Evolutionary conservation across 805 yeast species (phyloP).

Genomic region (Saccharomycopsis lassenensis): DNA sequence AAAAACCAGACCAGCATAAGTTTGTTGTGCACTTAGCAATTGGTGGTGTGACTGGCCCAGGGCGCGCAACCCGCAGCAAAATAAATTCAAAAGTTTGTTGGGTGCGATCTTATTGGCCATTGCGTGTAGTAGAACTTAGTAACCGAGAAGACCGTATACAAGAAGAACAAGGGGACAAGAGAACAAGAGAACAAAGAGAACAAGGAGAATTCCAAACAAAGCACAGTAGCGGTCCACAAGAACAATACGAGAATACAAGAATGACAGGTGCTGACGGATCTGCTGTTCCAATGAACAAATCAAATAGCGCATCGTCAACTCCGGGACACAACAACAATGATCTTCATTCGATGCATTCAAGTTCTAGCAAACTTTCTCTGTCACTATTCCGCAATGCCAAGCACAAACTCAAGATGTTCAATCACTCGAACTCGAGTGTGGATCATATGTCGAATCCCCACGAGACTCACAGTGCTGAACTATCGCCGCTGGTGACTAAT

Average conservation of each 20-base stretch:
- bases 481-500: conserved; percentile 9
- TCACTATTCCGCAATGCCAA: conserved; percentile 15
- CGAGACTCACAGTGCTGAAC: conserved; percentile 1
- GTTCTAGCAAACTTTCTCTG: no score
- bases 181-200: no score
- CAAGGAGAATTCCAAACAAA: no score
- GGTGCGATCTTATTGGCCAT: no score
- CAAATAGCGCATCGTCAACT: neutral
- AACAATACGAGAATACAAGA: no score
- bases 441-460: neutral
- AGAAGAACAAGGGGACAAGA: no score
- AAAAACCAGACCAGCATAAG: neutral
- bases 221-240: no score
- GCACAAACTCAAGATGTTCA: conserved; percentile 12
- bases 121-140: no score
- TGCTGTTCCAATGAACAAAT: conserved; percentile 1
- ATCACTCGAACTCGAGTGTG: conserved; percentile 7
- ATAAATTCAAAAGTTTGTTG: no score
- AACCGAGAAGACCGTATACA: no score
- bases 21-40: neutral
- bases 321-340: neutral
- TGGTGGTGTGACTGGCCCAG: neutral
- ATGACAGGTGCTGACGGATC: conserved; percentile 1
- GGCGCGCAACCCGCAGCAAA: no score
- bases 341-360: neutral